phyloP scores from a whole-genome alignment of 176 grass and related monocot species.

The Musa beccarii region DNA sequence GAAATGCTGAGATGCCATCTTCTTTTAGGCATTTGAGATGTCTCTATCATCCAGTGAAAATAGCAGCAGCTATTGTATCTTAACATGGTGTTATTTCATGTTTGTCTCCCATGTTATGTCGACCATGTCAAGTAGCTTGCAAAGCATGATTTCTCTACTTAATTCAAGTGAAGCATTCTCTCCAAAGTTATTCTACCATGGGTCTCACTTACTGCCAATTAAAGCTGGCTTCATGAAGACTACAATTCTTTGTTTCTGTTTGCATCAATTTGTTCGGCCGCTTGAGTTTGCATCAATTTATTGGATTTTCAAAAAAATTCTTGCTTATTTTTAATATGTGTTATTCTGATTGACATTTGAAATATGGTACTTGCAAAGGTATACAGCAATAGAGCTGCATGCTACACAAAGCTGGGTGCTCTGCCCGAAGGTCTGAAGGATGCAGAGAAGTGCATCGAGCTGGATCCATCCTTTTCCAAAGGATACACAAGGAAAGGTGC shows the following conservation, averaged over 20 bases:
- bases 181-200: no score
- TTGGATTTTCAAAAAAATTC: neutral
- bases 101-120: no score
- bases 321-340: neutral
- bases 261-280: neutral
- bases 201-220: no score
- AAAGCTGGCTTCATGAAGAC: no score
- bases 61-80: no score
- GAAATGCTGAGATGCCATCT: no score
- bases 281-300: neutral
- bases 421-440: slow-evolving; percentile 41
- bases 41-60: no score
- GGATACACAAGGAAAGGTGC: slow-evolving; percentile 46
- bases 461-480: slow-evolving; percentile 53
- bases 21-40: no score
- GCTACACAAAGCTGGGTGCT: slow-evolving; percentile 35
- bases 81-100: no score
- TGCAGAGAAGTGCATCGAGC: slow-evolving; percentile 46
- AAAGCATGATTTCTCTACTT: no score
- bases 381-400: slow-evolving; percentile 50
- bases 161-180: no score
- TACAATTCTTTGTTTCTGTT: neutral
- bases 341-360: neutral
- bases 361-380: slow-evolving; percentile 10
- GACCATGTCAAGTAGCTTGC: no score